Conservation (phyloP, 768 basidiomycete genomes). For the Lentinula detonsa region DNA sequence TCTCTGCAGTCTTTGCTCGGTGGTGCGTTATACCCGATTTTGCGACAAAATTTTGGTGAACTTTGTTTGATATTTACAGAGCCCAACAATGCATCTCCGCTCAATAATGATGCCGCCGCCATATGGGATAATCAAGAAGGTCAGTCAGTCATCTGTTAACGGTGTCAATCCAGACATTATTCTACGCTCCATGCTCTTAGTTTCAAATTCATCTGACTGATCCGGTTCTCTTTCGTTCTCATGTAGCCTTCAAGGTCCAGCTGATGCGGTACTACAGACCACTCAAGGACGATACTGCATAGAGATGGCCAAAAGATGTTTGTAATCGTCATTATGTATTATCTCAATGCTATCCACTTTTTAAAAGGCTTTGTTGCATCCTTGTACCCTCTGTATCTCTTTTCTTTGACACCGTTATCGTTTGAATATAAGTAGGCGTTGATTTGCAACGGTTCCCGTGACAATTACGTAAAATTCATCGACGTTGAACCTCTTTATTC, state of each 20-base stretch:
- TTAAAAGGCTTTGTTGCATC: background rate
- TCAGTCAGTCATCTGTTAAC: slow-evolving; percentile 13
- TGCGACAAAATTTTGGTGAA: background rate
- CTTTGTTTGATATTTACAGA: slow-evolving; percentile 36
- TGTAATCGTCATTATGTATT: background rate
- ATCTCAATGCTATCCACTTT: background rate
- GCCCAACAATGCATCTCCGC: slow-evolving; percentile 88
- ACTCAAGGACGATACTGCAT: slow-evolving; percentile 29
- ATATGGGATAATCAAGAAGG: slow-evolving; percentile 74
- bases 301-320: background rate
- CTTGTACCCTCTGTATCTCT: background rate
- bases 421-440: background rate
- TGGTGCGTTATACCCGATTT: slow-evolving; percentile 41
- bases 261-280: slow-evolving; percentile 70
- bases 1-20: slow-evolving; percentile 86
- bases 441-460: background rate
- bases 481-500: background rate
- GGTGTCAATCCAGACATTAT: background rate
- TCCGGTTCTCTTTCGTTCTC: background rate
- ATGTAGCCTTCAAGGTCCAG: slow-evolving; percentile 63
- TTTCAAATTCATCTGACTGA: background rate
- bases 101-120: slow-evolving; percentile 81
- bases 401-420: background rate
- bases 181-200: background rate
- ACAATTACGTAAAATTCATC: background rate